These are phyloP conservation scores for Amylocarpus encephaloides DNA, from an alignment of 2,329 filamentous ascomycete genomes.

Conservation along the genomic window DNA sequence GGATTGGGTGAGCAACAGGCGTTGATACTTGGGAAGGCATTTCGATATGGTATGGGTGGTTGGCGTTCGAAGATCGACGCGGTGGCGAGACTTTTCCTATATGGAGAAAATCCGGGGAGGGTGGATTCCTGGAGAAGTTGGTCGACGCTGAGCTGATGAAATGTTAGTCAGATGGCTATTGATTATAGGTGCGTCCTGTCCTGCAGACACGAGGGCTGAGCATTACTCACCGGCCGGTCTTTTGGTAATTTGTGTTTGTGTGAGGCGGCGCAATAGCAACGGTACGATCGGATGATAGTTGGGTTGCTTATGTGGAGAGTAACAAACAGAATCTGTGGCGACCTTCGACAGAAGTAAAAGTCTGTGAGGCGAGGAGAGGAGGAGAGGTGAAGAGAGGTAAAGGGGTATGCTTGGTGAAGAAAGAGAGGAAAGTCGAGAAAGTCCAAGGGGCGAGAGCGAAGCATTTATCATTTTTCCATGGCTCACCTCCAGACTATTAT, in stretches of 20 bases:
- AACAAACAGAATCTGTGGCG: neutral
- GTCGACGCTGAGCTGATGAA: neutral
- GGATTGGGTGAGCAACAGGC: conserved; percentile 29
- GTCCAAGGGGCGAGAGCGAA: conserved; percentile 5
- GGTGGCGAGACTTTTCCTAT: neutral
- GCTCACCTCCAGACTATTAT: neutral
- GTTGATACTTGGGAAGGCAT: conserved; percentile 29
- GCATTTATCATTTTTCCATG: conserved; percentile 11
- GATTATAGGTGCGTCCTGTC: neutral
- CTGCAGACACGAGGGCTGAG: conserved; percentile 12
- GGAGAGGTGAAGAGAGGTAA: neutral
- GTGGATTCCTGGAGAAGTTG: neutral
- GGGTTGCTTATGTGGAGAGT: neutral
- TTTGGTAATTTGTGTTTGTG: neutral
- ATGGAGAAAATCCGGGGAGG: neutral
- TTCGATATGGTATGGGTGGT: conserved; percentile 7
- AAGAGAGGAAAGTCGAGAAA: neutral
- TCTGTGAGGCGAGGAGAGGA: neutral
- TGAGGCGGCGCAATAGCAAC: neutral
- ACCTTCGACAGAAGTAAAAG: neutral
- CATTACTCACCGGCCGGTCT: neutral
- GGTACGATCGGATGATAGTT: conserved; percentile 1
- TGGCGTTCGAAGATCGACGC: neutral
- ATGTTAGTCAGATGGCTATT: neutral
- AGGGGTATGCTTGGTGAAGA: neutral